A percentile compares a stretch with the other conserved stretches of the same genome.
Evolutionary conservation across 2,329 filamentous ascomycete species (phyloP).

Genomic region (Bipolaris gigantea): DNA sequence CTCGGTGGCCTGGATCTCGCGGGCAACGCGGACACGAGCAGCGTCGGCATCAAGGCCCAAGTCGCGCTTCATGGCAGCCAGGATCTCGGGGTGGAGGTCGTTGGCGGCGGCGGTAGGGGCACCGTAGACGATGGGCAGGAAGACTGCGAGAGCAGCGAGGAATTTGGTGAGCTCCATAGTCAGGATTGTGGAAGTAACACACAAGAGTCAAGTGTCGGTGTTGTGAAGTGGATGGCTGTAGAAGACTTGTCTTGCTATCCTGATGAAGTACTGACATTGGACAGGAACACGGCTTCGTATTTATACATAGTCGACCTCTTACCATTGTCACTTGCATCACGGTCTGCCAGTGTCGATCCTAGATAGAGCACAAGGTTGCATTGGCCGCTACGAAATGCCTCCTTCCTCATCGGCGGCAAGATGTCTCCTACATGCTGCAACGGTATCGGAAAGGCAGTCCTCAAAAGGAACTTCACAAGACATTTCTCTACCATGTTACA

Average conservation of each 20-base stretch:
- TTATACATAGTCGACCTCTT: conserved; percentile 21
- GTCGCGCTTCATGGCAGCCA: conserved; percentile 51
- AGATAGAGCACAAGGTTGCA: conserved; percentile 9
- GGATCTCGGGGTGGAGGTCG: conserved; percentile 47
- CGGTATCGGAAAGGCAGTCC: conserved; percentile 17
- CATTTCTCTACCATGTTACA: conserved; percentile 2
- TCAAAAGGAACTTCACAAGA: conserved; percentile 9
- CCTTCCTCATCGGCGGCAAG: conserved; percentile 22
- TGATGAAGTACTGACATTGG: conserved; percentile 8
- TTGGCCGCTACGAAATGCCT: conserved; percentile 10
- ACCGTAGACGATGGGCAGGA: conserved; percentile 48
- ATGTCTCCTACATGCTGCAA: conserved; percentile 8
- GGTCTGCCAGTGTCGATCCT: background rate
- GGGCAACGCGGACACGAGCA: conserved; percentile 46
- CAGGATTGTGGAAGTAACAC: conserved; percentile 26
- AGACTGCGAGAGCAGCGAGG: conserved; percentile 44
- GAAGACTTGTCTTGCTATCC: conserved; percentile 21
- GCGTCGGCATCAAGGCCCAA: conserved; percentile 46
- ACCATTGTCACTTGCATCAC: conserved; percentile 6
- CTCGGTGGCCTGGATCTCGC: conserved; percentile 43
- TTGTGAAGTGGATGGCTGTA: conserved; percentile 22
- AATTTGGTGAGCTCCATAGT: conserved; percentile 47
- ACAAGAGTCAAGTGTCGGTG: conserved; percentile 22
- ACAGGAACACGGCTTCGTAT: conserved; percentile 14
- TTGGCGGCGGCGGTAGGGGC: conserved; percentile 42